phyloP scores from a whole-genome alignment of 495 filamentous ascomycete genomes.

The Neurospora sp. region DNA sequence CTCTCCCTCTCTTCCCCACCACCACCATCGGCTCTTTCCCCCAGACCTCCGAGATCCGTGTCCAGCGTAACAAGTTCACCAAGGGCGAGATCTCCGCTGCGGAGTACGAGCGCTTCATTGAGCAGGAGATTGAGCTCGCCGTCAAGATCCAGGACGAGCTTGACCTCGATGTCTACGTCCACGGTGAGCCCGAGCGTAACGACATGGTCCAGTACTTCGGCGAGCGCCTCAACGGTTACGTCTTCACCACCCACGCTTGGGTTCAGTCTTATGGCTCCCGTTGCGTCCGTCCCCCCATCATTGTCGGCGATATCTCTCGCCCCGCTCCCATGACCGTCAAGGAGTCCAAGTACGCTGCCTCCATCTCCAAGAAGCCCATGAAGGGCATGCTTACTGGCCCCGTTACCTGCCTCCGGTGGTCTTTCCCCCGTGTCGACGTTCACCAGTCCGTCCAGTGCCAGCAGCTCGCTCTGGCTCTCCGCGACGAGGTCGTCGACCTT shows the following conservation, averaged over 20 bases:
- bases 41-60: conserved; percentile 95
- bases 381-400: conserved; percentile 99
- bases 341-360: conserved; percentile 97
- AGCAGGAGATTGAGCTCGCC: conserved; percentile 89
- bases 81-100: conserved; percentile 89
- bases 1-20: conserved; percentile 93
- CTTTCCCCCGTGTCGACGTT: conserved; percentile 97
- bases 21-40: conserved; percentile 99
- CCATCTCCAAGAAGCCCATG: conserved; percentile 95
- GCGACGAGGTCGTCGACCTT: conserved; percentile 96
- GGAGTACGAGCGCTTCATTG: conserved; percentile 96
- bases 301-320: conserved; percentile 95
- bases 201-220: conserved; percentile 99
- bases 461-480: conserved; percentile 95
- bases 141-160: conserved; percentile 97
- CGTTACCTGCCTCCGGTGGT: conserved; percentile 97
- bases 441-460: conserved; percentile 98
- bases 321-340: conserved; percentile 97
- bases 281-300: conserved; percentile 94
- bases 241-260: conserved; percentile 98
- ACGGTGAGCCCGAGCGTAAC: conserved; percentile 98
- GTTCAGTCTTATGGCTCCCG: conserved; percentile 97
- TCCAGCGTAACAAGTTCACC: conserved; percentile 92
- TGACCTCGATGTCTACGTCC: conserved; percentile 83
- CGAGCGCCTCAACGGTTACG: conserved; percentile 91